Evolutionary conservation across 352 stramenopile genomes (phyloP).

Genomic region (Saprolegnia diclina): DNA sequence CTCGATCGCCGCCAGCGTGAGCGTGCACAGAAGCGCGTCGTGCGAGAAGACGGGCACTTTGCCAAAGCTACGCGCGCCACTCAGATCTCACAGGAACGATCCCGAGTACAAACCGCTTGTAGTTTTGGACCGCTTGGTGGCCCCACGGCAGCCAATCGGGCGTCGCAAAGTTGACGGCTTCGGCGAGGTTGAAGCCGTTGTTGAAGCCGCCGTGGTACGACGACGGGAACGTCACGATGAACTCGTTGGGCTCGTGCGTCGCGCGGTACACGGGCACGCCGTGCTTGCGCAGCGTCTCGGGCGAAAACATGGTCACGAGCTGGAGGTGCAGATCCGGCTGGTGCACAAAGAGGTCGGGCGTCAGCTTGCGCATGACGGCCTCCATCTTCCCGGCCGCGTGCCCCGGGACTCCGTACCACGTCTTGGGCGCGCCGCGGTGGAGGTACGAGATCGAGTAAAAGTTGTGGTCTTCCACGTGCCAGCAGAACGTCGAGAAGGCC

Average conservation of each 20-base stretch:
- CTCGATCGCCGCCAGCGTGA: slow-evolving; percentile 66
- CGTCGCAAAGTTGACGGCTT: slow-evolving; percentile 89
- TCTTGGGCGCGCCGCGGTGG: slow-evolving; percentile 95
- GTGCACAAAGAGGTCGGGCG: slow-evolving; percentile 91
- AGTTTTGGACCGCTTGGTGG: slow-evolving; percentile 61
- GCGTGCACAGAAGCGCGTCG: slow-evolving; percentile 71
- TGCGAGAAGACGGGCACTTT: slow-evolving; percentile 85
- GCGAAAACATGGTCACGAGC: slow-evolving; percentile 83
- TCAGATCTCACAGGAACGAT: background rate
- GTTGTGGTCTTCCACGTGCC: slow-evolving; percentile 99
- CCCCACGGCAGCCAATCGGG: slow-evolving; percentile 85
- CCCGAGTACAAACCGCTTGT: slow-evolving; percentile 30
- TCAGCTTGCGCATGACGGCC: slow-evolving; percentile 84
- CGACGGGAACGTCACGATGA: slow-evolving; percentile 98
- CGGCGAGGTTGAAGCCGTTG: slow-evolving; percentile 92
- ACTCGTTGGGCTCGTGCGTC: slow-evolving; percentile 94
- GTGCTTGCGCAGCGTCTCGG: slow-evolving; percentile 58
- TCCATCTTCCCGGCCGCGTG: slow-evolving; percentile 88
- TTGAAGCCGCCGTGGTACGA: slow-evolving; percentile 98
- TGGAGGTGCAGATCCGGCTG: slow-evolving; percentile 95
- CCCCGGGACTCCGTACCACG: slow-evolving; percentile 96
- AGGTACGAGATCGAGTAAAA: slow-evolving; percentile 99
- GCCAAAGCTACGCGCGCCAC: slow-evolving; percentile 37
- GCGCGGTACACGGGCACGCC: slow-evolving; percentile 93
- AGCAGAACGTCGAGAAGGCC: slow-evolving; percentile 99